Conservation (phyloP, 805 yeast species). For the Teunomyces aglyptinius region DNA sequence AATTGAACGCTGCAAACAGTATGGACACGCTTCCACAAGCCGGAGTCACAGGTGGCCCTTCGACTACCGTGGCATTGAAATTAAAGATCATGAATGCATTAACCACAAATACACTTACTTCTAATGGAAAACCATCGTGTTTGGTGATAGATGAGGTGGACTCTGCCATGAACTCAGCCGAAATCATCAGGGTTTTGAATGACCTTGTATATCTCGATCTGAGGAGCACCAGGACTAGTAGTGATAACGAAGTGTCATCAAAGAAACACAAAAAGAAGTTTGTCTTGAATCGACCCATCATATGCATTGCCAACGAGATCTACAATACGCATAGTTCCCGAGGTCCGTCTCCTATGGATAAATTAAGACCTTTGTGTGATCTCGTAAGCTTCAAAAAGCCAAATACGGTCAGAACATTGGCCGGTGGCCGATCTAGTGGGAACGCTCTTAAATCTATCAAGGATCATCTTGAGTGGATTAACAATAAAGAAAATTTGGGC, state of each 20-base stretch:
- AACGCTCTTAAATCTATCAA: constrained; percentile 37
- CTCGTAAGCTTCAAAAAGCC: constrained; percentile 65
- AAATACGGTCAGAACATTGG: constrained; percentile 40
- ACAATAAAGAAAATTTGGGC: constrained; percentile 51
- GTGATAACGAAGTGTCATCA: neutral
- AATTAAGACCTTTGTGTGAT: constrained; percentile 71
- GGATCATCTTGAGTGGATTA: constrained; percentile 45
- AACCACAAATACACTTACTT: constrained; percentile 54
- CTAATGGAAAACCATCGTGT: constrained; percentile 75
- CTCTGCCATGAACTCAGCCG: constrained; percentile 33
- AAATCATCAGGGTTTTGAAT: constrained; percentile 47
- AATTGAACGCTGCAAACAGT: constrained; percentile 70
- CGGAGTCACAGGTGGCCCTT: constrained; percentile 12
- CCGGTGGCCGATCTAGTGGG: constrained; percentile 40
- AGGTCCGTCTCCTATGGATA: constrained; percentile 59
- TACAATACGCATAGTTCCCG: constrained; percentile 45
- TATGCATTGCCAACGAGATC: constrained; percentile 87
- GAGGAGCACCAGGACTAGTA: constrained; percentile 22
- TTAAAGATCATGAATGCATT: constrained; percentile 52
- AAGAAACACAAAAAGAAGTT: constrained; percentile 32
- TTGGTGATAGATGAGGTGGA: constrained; percentile 89
- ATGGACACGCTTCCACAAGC: constrained; percentile 35
- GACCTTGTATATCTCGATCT: constrained; percentile 61
- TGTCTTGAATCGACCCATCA: constrained; percentile 71
- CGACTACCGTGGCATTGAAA: constrained; percentile 30